Conservation (phyloP, 1,139 yeast species). For the Suhomyces maxii region DNA sequence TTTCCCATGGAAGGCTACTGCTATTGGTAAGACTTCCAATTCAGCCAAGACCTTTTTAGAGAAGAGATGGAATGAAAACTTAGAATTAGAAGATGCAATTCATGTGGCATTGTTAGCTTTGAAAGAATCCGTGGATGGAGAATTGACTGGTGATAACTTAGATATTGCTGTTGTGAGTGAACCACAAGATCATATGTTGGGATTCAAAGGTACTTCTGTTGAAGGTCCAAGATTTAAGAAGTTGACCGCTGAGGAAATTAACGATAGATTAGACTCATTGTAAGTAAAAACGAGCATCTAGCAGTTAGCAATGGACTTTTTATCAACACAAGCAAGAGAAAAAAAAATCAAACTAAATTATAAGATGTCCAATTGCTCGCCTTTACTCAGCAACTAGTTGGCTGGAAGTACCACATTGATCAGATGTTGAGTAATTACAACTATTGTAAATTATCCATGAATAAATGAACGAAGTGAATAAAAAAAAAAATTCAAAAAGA, state of each 20-base stretch:
- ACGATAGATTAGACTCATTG: conserved; percentile 91
- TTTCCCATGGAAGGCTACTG: conserved; percentile 99
- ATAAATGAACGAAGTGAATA: too few relatives aligned
- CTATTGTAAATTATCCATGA: too few relatives aligned
- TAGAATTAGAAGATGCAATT: conserved; percentile 96
- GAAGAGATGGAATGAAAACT: conserved; percentile 96
- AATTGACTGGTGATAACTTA: conserved; percentile 93
- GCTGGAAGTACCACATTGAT: too few relatives aligned
- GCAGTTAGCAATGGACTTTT: background rate
- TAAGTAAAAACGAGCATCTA: conserved; percentile 27
- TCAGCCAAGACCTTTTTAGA: conserved; percentile 96
- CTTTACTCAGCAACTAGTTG: too few relatives aligned
- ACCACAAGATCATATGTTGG: conserved; percentile 78
- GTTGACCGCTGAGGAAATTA: conserved; percentile 84
- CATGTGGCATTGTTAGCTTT: conserved; percentile 92
- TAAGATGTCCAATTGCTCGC: background rate
- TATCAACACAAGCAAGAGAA: background rate
- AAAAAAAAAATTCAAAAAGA: too few relatives aligned
- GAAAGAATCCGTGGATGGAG: conserved; percentile 97
- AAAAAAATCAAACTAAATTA: background rate
- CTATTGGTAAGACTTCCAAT: conserved; percentile 92
- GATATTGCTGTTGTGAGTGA: conserved; percentile 89
- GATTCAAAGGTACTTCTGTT: conserved; percentile 80
- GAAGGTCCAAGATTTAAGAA: conserved; percentile 88
- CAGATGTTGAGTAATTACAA: too few relatives aligned